These are phyloP conservation scores for Hyaloscypha variabilis DNA, from an alignment of 495 filamentous ascomycete genomes.

Conservation along the genomic window DNA sequence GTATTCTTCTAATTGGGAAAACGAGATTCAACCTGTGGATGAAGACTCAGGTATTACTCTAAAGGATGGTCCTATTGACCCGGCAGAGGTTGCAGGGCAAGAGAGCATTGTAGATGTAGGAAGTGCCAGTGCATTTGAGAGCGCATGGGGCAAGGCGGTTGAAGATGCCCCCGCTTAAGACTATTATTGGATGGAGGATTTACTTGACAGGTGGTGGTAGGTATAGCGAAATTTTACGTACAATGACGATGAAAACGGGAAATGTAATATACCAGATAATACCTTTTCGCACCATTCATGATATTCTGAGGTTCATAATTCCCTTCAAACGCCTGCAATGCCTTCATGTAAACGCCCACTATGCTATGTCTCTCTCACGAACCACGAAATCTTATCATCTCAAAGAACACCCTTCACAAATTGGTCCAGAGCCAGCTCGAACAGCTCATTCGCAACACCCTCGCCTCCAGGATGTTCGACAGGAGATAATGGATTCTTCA, in stretches of 20 bases:
- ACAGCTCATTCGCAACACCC: conserved; percentile 92
- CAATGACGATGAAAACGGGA: conserved; percentile 9
- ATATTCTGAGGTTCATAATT: not conserved
- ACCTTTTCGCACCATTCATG: conserved; percentile 3
- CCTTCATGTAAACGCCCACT: conserved; percentile 7
- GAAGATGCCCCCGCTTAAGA: conserved; percentile 13
- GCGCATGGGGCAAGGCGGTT: conserved; percentile 64
- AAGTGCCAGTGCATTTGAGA: conserved; percentile 56
- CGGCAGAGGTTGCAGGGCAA: conserved; percentile 25
- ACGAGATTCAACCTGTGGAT: conserved; percentile 64
- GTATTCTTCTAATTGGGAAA: conserved; percentile 84
- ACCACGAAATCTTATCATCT: not conserved
- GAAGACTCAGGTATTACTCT: conserved; percentile 37
- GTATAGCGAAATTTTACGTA: not conserved
- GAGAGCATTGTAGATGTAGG: conserved; percentile 50
- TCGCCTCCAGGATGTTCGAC: conserved; percentile 85
- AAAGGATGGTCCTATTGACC: conserved; percentile 30
- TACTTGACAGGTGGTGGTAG: not conserved
- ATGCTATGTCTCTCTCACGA: not conserved
- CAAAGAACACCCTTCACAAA: conserved; percentile 59
- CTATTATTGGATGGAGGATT: conserved; percentile 2
- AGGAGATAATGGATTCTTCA: conserved; percentile 92
- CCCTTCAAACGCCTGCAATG: conserved; percentile 24
- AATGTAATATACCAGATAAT: conserved; percentile 26
- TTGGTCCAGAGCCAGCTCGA: conserved; percentile 88